Conservation (phyloP, 1,284 basidiomycete species). For the Trametes hirsuta region DNA sequence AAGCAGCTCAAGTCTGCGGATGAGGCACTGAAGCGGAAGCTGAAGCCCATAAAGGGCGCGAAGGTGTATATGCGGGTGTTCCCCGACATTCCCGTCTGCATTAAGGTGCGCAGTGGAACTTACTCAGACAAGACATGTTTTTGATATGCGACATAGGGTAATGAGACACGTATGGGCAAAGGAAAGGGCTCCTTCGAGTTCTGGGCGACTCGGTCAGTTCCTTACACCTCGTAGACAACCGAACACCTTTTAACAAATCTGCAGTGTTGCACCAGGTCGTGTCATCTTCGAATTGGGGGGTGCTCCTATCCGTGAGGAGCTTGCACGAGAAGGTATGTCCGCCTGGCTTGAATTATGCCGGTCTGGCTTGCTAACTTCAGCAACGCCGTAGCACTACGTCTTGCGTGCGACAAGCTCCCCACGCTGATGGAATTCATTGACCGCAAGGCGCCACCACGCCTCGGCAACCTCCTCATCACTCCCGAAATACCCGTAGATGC, state of each 20-base stretch:
- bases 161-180: slow-evolving; percentile 99
- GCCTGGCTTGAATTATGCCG: neutral
- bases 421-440: slow-evolving; percentile 90
- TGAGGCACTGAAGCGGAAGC: slow-evolving; percentile 88
- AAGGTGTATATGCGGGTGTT: slow-evolving; percentile 92
- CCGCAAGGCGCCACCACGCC: slow-evolving; percentile 69
- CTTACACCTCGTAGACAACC: neutral
- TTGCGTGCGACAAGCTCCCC: slow-evolving; percentile 91
- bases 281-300: slow-evolving; percentile 97
- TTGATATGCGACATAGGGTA: slow-evolving; percentile 60
- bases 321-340: slow-evolving; percentile 87
- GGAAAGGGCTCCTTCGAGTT: slow-evolving; percentile 98
- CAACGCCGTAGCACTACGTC: slow-evolving; percentile 70
- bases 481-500: slow-evolving; percentile 34
- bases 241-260: neutral
- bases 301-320: slow-evolving; percentile 86
- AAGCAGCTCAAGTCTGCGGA: slow-evolving; percentile 90
- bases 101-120: slow-evolving; percentile 67
- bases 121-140: neutral
- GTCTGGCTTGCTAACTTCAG: neutral
- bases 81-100: slow-evolving; percentile 96
- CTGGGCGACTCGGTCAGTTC: slow-evolving; percentile 88
- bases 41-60: slow-evolving; percentile 90
- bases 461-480: slow-evolving; percentile 72
- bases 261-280: slow-evolving; percentile 86